Conservation (phyloP, 1,284 basidiomycete species). For the Puccinia polysora region DNA sequence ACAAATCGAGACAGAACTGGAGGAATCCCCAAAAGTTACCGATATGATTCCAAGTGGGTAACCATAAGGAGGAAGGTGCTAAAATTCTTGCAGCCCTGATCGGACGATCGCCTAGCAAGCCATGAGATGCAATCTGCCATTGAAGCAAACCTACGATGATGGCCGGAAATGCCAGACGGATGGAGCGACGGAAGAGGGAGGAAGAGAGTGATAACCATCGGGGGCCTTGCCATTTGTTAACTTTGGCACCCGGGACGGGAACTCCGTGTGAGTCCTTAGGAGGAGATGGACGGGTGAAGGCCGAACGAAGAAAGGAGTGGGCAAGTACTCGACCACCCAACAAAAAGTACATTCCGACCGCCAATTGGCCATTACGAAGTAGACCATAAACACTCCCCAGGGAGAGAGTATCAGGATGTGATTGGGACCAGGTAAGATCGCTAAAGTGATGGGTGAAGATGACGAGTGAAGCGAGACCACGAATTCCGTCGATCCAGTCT, state of each 20-base stretch:
- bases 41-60: conserved; percentile 54
- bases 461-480: conserved; percentile 54
- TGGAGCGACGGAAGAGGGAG: conserved; percentile 53
- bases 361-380: conserved; percentile 51
- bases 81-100: conserved; percentile 50
- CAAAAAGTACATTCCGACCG: conserved; percentile 53
- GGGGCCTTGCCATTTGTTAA: conserved; percentile 49
- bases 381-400: conserved; percentile 52
- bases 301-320: conserved; percentile 53
- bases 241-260: conserved; percentile 48
- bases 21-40: conserved; percentile 53
- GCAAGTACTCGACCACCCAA: conserved; percentile 54
- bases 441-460: conserved; percentile 55
- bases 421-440: conserved; percentile 53
- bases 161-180: conserved; percentile 54
- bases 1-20: too few species aligned
- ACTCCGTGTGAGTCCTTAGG: conserved; percentile 52
- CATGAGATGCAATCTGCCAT: conserved; percentile 50
- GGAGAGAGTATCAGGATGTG: conserved; percentile 52
- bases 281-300: conserved; percentile 51
- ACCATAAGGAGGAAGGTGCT: conserved; percentile 51
- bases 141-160: conserved; percentile 53
- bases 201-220: conserved; percentile 52
- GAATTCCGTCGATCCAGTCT: conserved; percentile 55
- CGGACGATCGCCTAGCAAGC: conserved; percentile 49